These are phyloP conservation scores for Nematocida parisii DNA, from an alignment of 371 early-diverging fungal species.

Conservation along the genomic window DNA sequence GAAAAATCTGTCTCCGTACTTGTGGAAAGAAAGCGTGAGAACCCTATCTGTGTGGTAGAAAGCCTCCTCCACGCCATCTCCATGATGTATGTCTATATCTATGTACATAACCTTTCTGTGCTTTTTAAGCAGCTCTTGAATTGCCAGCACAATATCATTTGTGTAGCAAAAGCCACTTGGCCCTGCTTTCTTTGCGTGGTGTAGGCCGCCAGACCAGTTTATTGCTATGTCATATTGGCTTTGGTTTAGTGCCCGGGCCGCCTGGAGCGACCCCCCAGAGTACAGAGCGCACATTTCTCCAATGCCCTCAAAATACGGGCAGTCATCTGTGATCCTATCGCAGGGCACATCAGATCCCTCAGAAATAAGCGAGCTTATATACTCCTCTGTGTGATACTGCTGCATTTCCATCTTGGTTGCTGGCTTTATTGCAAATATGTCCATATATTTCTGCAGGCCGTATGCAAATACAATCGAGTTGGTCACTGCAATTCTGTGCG, in stretches of 20 bases:
- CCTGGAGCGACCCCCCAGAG: constrained; percentile 68
- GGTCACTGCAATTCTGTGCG: constrained; percentile 68
- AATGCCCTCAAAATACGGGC: constrained; percentile 74
- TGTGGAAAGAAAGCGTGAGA: constrained; percentile 95
- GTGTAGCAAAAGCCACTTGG: constrained; percentile 98
- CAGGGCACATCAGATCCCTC: constrained; percentile 22
- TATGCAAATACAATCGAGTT: constrained; percentile 70
- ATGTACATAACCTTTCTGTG: constrained; percentile 92
- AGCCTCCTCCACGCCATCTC: constrained; percentile 96
- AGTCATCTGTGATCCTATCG: constrained; percentile 72
- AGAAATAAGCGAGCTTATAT: constrained; percentile 30
- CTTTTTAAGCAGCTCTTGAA: constrained; percentile 84
- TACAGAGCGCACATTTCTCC: constrained; percentile 70
- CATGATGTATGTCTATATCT: constrained; percentile 98
- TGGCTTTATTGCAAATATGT: constrained; percentile 72
- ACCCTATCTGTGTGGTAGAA: constrained; percentile 97
- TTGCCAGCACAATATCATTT: constrained; percentile 94
- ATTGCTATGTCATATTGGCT: constrained; percentile 86
- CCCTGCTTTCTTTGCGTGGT: constrained; percentile 90
- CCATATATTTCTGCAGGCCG: constrained; percentile 68
- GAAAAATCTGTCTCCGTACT: constrained; percentile 85
- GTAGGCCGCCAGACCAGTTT: constrained; percentile 97
- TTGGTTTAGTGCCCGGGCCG: constrained; percentile 81
- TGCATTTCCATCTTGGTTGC: constrained; percentile 48
- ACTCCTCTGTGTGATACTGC: constrained; percentile 58